Base-by-base conservation (phyloP, 345 rosid species). In the Sisymbrium altissimum region DNA sequence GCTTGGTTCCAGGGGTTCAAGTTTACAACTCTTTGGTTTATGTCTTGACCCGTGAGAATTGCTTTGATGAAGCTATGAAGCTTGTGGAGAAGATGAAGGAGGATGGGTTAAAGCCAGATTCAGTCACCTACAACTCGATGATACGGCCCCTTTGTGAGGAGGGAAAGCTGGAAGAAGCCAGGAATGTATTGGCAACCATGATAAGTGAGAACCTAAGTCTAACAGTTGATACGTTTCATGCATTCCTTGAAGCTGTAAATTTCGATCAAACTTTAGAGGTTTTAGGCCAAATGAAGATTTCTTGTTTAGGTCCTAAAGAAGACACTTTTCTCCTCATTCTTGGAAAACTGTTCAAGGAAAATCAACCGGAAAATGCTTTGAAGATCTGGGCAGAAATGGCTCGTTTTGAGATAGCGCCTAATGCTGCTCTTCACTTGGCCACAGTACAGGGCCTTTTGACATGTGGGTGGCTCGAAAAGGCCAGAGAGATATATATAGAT, bases 21-120 rank as follows among this genome's bases (percentile, higher is more conserved):
- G 97, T 89, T 23, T 91, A 88, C 70, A 88, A 85, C 67, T 91
- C 95, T 60, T 68, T 91, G 78, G 79, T 91, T 65, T 89, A 86
- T 66, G 91, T 89, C 9, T 79, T 93, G 74, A 84, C 91, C 55
- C 63, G 82, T 60, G 92, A 87, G 80, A 85, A 86, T 75, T 91
- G 96, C 84, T 74, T 82, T 45, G 75, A 66, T 39, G 89, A 88
- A 82, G 92, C 97, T 79, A 62, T 81, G 69, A 91, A 87, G 70
- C 71, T 89, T 59, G 43, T 89, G 27, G 84, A 81, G 9, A 88
- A 87, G 81, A 73, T 93, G 87, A 91, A 81, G 61, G 83, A 75
- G 61, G 55, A 41, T 38, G 89, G 87, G 1, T 62, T 84, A 79
- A 85, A 74, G 77, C 96, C 90, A 14, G 83, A 88, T 82, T 84